phyloP scores from a whole-genome alignment of 352 stramenopile species.

The Phytopythium kandeliae region DNA sequence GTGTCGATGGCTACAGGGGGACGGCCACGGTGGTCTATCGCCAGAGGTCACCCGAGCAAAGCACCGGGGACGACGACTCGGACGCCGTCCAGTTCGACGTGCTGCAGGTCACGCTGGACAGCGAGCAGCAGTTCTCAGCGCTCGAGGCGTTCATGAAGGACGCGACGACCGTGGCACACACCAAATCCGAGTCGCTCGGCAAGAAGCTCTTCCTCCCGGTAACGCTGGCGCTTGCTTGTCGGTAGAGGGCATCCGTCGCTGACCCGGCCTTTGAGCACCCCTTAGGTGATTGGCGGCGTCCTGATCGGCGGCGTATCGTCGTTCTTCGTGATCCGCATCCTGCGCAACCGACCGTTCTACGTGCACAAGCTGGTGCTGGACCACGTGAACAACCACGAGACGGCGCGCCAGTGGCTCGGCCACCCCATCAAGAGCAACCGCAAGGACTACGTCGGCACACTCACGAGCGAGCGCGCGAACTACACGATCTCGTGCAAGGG shows the following conservation, averaged over 20 bases:
- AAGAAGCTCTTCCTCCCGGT: conserved; percentile 69
- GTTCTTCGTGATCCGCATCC: conserved; percentile 70
- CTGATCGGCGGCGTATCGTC: conserved; percentile 59
- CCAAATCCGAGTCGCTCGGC: conserved; percentile 54
- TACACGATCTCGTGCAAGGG: conserved; percentile 66
- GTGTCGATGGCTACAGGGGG: conserved; percentile 13
- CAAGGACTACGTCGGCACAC: conserved; percentile 55
- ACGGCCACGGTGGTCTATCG: conserved; percentile 46
- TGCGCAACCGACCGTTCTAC: conserved; percentile 74
- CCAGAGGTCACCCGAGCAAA: conserved; percentile 15
- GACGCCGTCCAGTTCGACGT: conserved; percentile 50
- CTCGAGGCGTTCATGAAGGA: conserved; percentile 54
- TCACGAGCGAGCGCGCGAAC: conserved; percentile 55
- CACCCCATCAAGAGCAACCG: conserved; percentile 71
- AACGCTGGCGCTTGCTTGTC: background rate
- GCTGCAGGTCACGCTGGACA: conserved; percentile 35
- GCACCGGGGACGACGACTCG: conserved; percentile 11
- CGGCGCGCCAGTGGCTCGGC: conserved; percentile 47
- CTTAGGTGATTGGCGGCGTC: conserved; percentile 42
- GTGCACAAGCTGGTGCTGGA: conserved; percentile 76
- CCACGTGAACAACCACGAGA: conserved; percentile 68
- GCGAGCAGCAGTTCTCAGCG: conserved; percentile 53
- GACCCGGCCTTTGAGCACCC: background rate
- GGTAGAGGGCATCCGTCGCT: background rate
- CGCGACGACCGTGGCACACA: conserved; percentile 40